These are phyloP conservation scores for Cucurbita pepo DNA, from an alignment of 306 rosid species.

Conservation along the genomic window DNA sequence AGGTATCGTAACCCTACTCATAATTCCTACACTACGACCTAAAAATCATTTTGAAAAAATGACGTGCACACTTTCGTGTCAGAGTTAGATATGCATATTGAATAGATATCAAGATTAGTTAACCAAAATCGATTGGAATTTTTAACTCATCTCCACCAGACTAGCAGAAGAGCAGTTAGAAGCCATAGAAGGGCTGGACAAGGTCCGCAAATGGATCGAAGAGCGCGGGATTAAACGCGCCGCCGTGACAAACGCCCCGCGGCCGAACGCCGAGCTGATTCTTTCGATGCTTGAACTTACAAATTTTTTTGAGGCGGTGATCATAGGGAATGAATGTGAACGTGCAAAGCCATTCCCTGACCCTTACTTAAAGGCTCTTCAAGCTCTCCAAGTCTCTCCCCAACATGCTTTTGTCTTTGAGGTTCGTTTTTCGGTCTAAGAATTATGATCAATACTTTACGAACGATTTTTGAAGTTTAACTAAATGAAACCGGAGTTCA, in stretches of 20 bases:
- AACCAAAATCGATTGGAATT: no score
- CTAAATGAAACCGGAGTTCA: no score
- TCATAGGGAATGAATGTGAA: slow-evolving; percentile 25
- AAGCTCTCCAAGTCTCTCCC: slow-evolving; percentile 15
- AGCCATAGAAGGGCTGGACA: slow-evolving; percentile 15
- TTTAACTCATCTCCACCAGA: neutral
- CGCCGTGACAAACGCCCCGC: slow-evolving; percentile 28
- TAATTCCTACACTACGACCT: no score
- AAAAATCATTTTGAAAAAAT: no score
- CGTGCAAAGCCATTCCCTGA: slow-evolving; percentile 32
- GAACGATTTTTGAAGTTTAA: no score
- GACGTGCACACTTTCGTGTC: no score
- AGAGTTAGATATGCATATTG: no score
- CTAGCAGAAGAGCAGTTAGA: slow-evolving; percentile 21
- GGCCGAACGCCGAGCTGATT: slow-evolving; percentile 24
- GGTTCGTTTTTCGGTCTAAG: slow-evolving; percentile 3
- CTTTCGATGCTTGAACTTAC: slow-evolving; percentile 18
- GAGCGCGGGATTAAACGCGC: slow-evolving; percentile 22
- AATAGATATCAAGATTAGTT: no score
- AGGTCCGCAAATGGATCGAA: slow-evolving; percentile 24
- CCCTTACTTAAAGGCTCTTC: slow-evolving; percentile 28
- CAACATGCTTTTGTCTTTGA: slow-evolving; percentile 21
- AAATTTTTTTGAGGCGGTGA: slow-evolving; percentile 19
- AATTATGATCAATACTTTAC: no score
- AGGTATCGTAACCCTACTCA: no score